Conservation (phyloP, 1,139 yeast species). For the Arxiozyma heterogenica region DNA sequence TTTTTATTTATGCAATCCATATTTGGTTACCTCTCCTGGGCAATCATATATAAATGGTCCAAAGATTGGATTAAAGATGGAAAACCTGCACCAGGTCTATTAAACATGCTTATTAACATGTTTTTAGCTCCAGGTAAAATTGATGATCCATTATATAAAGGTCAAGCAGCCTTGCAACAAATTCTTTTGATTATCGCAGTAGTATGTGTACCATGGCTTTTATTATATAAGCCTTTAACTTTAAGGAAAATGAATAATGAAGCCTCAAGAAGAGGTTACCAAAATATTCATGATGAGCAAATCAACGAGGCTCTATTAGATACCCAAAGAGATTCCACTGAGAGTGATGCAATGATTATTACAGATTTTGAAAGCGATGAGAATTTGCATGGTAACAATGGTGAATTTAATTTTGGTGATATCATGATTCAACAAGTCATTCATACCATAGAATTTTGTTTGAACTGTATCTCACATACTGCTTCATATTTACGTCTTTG, state of each 20-base stretch:
- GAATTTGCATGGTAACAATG: slow-evolving; percentile 29
- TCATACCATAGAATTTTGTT: slow-evolving; percentile 70
- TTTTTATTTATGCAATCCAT: slow-evolving; percentile 75
- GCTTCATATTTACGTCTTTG: slow-evolving; percentile 71
- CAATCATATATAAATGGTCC: slow-evolving; percentile 72
- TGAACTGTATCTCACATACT: slow-evolving; percentile 71
- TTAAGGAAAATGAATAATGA: slow-evolving; percentile 30
- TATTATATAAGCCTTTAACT: slow-evolving; percentile 57
- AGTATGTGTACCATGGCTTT: slow-evolving; percentile 68
- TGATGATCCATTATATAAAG: slow-evolving; percentile 55
- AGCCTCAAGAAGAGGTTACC: slow-evolving; percentile 25
- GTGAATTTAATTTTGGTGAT: slow-evolving; percentile 57
- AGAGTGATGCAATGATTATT: slow-evolving; percentile 28
- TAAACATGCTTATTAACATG: slow-evolving; percentile 77
- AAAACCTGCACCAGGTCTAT: slow-evolving; percentile 68
- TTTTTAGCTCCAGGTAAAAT: slow-evolving; percentile 68
- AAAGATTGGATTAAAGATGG: slow-evolving; percentile 64
- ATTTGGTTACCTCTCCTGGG: slow-evolving; percentile 64
- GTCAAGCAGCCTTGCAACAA: slow-evolving; percentile 57
- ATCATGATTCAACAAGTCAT: slow-evolving; percentile 72
- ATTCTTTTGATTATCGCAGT: slow-evolving; percentile 51
- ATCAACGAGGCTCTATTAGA: slow-evolving; percentile 31
- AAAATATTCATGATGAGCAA: slow-evolving; percentile 32
- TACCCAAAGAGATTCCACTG: slow-evolving; percentile 8
- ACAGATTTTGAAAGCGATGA: slow-evolving; percentile 35